phyloP scores from a whole-genome alignment of 2,329 filamentous ascomycete genomes.

The Colletotrichum cereale region DNA sequence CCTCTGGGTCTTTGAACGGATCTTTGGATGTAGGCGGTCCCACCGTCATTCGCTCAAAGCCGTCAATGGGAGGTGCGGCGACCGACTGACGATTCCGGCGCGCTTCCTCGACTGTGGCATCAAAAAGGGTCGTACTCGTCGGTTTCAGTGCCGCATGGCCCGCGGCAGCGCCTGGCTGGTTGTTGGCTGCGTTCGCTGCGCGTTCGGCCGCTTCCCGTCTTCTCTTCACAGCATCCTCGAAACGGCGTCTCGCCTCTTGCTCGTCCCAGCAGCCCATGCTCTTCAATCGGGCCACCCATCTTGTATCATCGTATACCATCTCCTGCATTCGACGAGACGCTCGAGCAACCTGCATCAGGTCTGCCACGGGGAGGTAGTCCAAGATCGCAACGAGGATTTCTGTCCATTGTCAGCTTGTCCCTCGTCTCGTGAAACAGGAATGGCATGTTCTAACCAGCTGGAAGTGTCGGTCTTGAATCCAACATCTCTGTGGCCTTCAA shows the following conservation, averaged over 20 bases:
- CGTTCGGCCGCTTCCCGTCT: slow-evolving; percentile 67
- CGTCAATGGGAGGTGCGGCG: slow-evolving; percentile 62
- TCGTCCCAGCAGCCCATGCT: slow-evolving; percentile 96
- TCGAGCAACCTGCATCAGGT: slow-evolving; percentile 87
- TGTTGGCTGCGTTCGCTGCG: slow-evolving; percentile 43
- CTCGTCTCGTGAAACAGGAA: slow-evolving; percentile 15
- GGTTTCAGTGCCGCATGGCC: slow-evolving; percentile 44
- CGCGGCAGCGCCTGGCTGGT: slow-evolving; percentile 41
- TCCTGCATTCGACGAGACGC: slow-evolving; percentile 90
- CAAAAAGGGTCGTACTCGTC: slow-evolving; percentile 75
- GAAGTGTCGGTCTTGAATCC: slow-evolving; percentile 81
- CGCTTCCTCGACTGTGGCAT: slow-evolving; percentile 77
- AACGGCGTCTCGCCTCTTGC: slow-evolving; percentile 81
- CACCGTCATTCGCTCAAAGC: slow-evolving; percentile 83
- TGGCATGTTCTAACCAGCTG: slow-evolving; percentile 73
- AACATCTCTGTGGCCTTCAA: slow-evolving; percentile 86
- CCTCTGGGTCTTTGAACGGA: slow-evolving; percentile 69
- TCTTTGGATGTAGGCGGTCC: slow-evolving; percentile 56
- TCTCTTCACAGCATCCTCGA: slow-evolving; percentile 77
- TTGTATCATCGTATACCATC: slow-evolving; percentile 98
- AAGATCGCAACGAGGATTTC: slow-evolving; percentile 91
- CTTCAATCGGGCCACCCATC: slow-evolving; percentile 90
- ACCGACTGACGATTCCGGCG: slow-evolving; percentile 57
- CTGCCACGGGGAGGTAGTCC: slow-evolving; percentile 87
- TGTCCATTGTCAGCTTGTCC: slow-evolving; percentile 48